Conservation (phyloP, 495 filamentous ascomycete species). For the Echria macrotheca region DNA sequence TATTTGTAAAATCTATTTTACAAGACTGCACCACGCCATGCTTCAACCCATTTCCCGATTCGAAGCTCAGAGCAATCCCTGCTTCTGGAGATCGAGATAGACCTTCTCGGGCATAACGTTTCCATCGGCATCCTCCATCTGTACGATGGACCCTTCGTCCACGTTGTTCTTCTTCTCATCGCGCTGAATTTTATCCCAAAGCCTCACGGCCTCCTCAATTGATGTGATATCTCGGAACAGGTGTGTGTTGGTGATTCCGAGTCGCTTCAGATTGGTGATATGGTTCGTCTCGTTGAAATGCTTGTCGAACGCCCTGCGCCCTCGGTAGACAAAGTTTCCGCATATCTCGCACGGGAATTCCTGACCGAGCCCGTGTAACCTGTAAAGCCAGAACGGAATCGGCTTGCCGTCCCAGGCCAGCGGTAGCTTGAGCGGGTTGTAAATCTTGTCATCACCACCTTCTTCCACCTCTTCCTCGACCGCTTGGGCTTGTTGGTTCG, state of each 20-base stretch:
- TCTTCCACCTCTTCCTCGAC: slow-evolving; percentile 45
- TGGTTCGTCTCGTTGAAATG: slow-evolving; percentile 93
- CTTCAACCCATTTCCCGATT: background rate
- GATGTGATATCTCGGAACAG: slow-evolving; percentile 90
- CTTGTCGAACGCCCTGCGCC: slow-evolving; percentile 92
- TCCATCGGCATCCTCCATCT: slow-evolving; percentile 97
- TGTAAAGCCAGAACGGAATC: slow-evolving; percentile 98
- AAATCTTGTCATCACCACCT: slow-evolving; percentile 75
- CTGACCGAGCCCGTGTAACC: slow-evolving; percentile 89
- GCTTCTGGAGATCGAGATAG: slow-evolving; percentile 77
- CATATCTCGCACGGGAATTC: slow-evolving; percentile 96
- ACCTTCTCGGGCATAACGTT: slow-evolving; percentile 99
- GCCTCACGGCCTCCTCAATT: slow-evolving; percentile 77
- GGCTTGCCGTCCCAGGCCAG: slow-evolving; percentile 97
- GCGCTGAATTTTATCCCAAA: slow-evolving; percentile 90
- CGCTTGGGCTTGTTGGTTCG: slow-evolving; percentile 22
- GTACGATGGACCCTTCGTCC: slow-evolving; percentile 74
- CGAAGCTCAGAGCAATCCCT: slow-evolving; percentile 48
- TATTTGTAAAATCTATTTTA: slow-evolving; percentile 1
- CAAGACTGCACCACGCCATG: background rate
- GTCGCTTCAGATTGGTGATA: slow-evolving; percentile 84
- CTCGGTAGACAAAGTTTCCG: slow-evolving; percentile 97
- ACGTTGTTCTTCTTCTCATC: slow-evolving; percentile 76
- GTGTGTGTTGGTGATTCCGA: slow-evolving; percentile 88
- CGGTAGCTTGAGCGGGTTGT: slow-evolving; percentile 94